Percentiles rank a stretch among this genome's conserved stretches.
Evolutionary conservation across 176 grass and related monocot genomes (phyloP).

Genomic region (Triticum urartu): DNA sequence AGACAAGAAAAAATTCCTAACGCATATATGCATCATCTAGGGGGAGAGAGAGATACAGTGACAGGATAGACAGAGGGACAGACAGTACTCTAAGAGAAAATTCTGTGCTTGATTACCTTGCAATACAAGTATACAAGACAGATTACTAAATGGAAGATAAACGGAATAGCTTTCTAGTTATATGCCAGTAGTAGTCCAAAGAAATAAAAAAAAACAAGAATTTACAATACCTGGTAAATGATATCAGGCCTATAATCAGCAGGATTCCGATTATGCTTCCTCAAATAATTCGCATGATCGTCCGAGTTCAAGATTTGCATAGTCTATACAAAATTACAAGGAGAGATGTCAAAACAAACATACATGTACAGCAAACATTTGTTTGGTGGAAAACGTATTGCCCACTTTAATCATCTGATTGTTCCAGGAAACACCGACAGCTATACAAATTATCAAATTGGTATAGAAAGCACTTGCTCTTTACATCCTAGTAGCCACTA

Average conservation of each 20-base stretch:
- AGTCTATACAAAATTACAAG: constrained; percentile 36
- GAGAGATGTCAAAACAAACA: constrained; percentile 21
- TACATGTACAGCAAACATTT: background rate
- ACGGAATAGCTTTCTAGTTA: background rate
- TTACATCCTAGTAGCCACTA: background rate
- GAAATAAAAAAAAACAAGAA: background rate
- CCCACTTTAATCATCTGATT: background rate
- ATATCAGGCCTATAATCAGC: constrained; percentile 96
- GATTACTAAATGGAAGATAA: background rate
- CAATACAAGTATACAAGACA: background rate
- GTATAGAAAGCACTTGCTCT: background rate
- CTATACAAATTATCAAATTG: background rate
- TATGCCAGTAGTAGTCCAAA: background rate
- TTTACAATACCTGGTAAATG: constrained; percentile 76
- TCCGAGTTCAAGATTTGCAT: constrained; percentile 96
- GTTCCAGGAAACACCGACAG: background rate
- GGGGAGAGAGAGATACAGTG: background rate
- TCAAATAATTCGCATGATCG: constrained; percentile 91
- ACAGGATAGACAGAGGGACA: background rate
- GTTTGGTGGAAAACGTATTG: background rate
- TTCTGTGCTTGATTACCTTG: background rate
- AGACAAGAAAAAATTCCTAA: background rate
- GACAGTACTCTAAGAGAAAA: background rate
- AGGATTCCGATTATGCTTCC: constrained; percentile 80
- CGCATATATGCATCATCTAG: background rate